Base-by-base conservation (phyloP, 2,329 filamentous ascomycete genomes). In the Leptographium procerum region DNA sequence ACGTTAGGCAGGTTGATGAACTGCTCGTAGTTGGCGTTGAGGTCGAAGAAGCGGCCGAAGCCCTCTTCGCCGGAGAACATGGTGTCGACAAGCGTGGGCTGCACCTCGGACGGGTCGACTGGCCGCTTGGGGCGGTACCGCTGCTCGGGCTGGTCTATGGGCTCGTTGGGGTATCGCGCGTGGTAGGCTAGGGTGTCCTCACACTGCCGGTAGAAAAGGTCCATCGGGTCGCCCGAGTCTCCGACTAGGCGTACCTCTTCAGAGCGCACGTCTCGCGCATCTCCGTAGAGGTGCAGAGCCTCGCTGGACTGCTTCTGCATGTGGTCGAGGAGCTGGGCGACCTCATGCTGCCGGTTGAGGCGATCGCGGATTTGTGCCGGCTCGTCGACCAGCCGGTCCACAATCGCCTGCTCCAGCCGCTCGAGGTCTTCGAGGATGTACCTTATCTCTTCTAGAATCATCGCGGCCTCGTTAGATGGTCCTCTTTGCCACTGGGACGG, bases 31-130 rank as follows among this genome's bases (percentile, higher is more conserved):
- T 85, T 82, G 45, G 78, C 81, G 22, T 87, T 92, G 52, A 99
- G 75, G 70, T 99, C 94, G 67, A 99, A 88, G 72, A 89, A 99
- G 65, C 90, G 87, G 50, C 94, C 94, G 67, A 88, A 96, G 0
- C 87, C 87, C 71, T 99, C 94, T 72, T 99, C 95, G 61, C 94
- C 94, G 0, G 91, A 95, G 72, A 99, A 99, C 77, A 97, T 87
- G 59, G 84, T 84, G 68, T 97, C 92, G 53, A 96, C 86, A 56
- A 91, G 83, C 50, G 82, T 83, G 4, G 81, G 78, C 58, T 82
- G 71, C 1, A 79, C 75, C 52, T 87, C 83, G 55, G 84, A 82
- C 63, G 87, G 85, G 50, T 84, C 84, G 45, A 11, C 48, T 48
- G 79, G 75, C 59, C 80, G 82, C 68, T 84, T 80, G 52, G 74